These are phyloP conservation scores for Colletotrichum navitas DNA, from an alignment of 2,329 filamentous ascomycete genomes.

Conservation along the genomic window DNA sequence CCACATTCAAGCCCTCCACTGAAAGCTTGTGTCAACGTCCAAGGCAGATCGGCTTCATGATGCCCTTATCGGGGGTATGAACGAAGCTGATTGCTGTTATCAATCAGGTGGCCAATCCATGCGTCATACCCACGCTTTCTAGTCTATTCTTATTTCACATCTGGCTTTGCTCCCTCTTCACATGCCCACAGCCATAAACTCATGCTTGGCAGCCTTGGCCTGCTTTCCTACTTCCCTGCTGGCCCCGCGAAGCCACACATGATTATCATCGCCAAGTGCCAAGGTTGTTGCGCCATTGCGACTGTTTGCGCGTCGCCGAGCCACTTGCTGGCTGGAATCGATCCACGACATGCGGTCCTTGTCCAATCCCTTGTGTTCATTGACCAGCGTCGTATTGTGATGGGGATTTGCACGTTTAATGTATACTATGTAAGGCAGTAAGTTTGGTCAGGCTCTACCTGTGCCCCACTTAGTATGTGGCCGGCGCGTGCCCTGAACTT, in stretches of 20 bases:
- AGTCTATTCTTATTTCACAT: slow-evolving; percentile 1
- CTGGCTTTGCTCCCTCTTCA: slow-evolving; percentile 17
- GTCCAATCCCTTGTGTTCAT: background rate
- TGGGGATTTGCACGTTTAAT: too few species aligned
- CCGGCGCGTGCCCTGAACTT: background rate
- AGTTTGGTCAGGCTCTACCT: background rate
- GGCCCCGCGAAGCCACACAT: slow-evolving; percentile 36
- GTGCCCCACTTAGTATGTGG: background rate
- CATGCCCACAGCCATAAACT: slow-evolving; percentile 34
- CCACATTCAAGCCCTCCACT: background rate
- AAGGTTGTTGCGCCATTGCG: slow-evolving; percentile 9
- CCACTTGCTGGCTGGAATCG: background rate
- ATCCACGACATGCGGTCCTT: background rate
- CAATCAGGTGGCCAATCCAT: slow-evolving; percentile 1
- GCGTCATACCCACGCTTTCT: slow-evolving; percentile 9
- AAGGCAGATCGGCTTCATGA: background rate
- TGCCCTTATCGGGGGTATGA: background rate
- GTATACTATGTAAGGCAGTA: background rate
- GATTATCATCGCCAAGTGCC: slow-evolving; percentile 34
- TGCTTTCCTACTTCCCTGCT: slow-evolving; percentile 25
- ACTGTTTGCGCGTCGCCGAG: slow-evolving; percentile 15
- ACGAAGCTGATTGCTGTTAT: background rate
- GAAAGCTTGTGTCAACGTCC: slow-evolving; percentile 30
- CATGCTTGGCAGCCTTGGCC: background rate
- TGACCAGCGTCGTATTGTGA: background rate